Conservation (phyloP, 371 early-diverging fungal species). For the Actinomucor elegans region DNA sequence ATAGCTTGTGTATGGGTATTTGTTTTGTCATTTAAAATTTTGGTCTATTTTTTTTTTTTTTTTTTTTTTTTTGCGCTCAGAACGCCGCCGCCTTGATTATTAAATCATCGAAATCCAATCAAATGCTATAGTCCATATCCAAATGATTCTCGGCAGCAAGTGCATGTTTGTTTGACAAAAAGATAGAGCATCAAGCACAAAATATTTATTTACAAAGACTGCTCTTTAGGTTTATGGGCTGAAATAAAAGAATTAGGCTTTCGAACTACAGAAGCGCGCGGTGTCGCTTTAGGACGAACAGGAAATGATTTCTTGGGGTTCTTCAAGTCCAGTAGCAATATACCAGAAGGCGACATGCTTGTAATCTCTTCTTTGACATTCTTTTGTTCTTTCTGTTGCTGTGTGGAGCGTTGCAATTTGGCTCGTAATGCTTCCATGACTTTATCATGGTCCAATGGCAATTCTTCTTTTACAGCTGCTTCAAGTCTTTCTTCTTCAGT, state of each 20-base stretch:
- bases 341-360: conserved; percentile 44
- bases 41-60: too few relatives aligned
- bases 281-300: conserved; percentile 12
- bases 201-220: conserved; percentile 13
- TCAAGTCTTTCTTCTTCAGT: not conserved
- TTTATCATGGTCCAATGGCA: conserved; percentile 27
- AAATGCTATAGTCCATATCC: too few relatives aligned
- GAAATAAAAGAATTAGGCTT: conserved; percentile 42
- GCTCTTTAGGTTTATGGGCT: conserved; percentile 34
- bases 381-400: conserved; percentile 24
- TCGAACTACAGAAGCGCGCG: conserved; percentile 37
- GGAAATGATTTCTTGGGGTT: conserved; percentile 39
- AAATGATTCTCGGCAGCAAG: too few relatives aligned
- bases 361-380: conserved; percentile 21
- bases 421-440: conserved; percentile 40
- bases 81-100: too few relatives aligned
- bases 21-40: too few relatives aligned
- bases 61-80: too few relatives aligned
- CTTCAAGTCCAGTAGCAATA: conserved; percentile 43
- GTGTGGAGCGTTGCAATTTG: conserved; percentile 29
- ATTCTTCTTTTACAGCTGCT: conserved; percentile 4
- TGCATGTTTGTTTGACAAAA: too few relatives aligned
- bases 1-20: too few relatives aligned
- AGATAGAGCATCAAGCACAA: not conserved
- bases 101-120: too few relatives aligned